Conservation (phyloP, 305 asterid species). For the Caryopteris hybrid region DNA sequence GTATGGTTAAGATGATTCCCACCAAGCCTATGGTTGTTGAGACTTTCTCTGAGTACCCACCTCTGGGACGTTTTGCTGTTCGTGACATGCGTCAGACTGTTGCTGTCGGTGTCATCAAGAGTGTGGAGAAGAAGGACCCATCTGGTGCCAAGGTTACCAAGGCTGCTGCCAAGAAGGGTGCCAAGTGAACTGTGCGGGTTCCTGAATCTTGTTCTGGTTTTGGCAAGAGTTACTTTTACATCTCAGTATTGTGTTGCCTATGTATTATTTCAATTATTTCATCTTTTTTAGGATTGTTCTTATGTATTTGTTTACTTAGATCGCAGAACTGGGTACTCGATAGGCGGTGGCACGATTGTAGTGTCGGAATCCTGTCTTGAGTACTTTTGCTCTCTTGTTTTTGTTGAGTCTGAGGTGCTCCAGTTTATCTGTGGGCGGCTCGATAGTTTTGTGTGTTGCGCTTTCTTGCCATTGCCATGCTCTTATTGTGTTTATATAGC, state of each 20-base stretch:
- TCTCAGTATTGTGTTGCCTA: no score
- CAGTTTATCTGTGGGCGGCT: neutral
- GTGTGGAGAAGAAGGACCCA: conserved; percentile 19
- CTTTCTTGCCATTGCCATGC: neutral
- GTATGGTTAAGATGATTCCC: conserved; percentile 20
- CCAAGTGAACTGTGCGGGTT: conserved; percentile 11
- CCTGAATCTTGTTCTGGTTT: neutral
- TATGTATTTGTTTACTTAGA: no score
- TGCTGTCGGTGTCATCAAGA: conserved; percentile 20
- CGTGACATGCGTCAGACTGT: conserved; percentile 22
- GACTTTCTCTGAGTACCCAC: conserved; percentile 11
- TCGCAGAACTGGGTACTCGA: neutral
- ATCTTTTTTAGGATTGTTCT: no score
- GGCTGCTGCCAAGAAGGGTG: conserved; percentile 25
- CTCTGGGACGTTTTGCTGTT: conserved; percentile 20
- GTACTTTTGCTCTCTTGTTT: no score
- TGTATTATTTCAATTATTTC: no score
- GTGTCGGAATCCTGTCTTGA: neutral
- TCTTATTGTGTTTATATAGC: no score
- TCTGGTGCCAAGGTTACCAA: conserved; percentile 24
- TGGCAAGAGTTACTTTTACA: no score
- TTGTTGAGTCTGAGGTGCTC: no score
- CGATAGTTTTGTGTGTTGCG: neutral
- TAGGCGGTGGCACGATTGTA: neutral
- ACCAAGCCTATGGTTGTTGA: conserved; percentile 26